Base-by-base conservation (phyloP, 306 rosid species). In the Medicago arabica region DNA sequence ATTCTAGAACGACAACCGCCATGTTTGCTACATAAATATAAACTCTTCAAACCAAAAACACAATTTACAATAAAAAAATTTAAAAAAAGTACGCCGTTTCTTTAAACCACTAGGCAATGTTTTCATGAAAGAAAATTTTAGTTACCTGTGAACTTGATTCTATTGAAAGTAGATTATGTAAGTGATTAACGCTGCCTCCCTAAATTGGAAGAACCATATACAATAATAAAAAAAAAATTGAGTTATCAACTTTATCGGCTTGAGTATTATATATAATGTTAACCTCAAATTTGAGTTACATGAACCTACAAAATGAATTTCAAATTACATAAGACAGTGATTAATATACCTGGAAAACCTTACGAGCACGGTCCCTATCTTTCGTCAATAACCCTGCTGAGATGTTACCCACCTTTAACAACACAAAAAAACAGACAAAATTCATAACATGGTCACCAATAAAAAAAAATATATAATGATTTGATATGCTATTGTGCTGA, bases 161-260 rank as follows among this genome's bases (percentile, higher is more conserved):
- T 66, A 96, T 87, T 66, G 90, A 78, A 80, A 96, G 97, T 81
- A 92, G 82, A 70, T 88, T 89, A 83, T 96, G 99, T 65, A 96
- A 87, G 80, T 96, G 99, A 66, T 77, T 88, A 73, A 96, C 98
- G 44, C 84, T 89, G 87, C 99, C 99, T 80, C 99, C 99, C 98
- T 94, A 62, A 76, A 55, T 38, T 38, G 67, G 40, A 25, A 75
- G 34, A 72, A 80, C 17, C 46, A 54, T 55, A 58, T 17, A 59
- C 4, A 36, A 3, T 67, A n/a, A 49, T 43, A 55, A 66, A 62
- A 0, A 68, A 59, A 59, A 68, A 59, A 23, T 15, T 66, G 47
- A 54, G 67, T 41, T 21, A 67, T 78, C 77, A 82, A 54, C 64
- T 74, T 60, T 60, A 63, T 31, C 12, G 19, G 38, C 74, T 34